These are phyloP conservation scores for Colletotrichum sp. DNA, from an alignment of 2,329 filamentous ascomycete species.

Conservation along the genomic window DNA sequence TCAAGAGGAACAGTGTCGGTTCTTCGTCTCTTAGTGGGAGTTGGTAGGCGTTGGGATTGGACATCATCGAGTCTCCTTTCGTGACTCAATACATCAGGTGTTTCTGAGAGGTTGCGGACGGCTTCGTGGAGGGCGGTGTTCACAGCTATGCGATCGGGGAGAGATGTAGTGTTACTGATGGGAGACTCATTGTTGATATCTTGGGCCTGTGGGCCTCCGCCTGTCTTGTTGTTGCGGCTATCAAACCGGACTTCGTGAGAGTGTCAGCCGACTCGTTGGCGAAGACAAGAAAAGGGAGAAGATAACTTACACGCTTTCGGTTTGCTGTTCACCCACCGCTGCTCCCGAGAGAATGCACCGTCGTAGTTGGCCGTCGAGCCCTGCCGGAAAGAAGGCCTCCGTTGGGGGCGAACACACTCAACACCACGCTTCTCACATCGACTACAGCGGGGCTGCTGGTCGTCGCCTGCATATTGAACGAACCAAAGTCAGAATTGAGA, in stretches of 20 bases:
- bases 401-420: constrained; percentile 36
- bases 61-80: neutral
- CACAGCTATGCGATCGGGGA: neutral
- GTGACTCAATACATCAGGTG: neutral
- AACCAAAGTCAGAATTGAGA: neutral
- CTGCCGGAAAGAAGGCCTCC: constrained; percentile 41
- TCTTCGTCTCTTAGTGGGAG: neutral
- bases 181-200: neutral
- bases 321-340: constrained; percentile 41
- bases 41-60: neutral
- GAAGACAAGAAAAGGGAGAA: neutral
- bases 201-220: neutral
- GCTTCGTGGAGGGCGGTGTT: neutral
- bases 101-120: neutral
- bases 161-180: neutral
- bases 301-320: constrained; percentile 36
- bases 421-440: constrained; percentile 37
- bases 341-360: constrained; percentile 27
- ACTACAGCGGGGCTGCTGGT: constrained; percentile 40
- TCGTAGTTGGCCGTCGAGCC: constrained; percentile 35
- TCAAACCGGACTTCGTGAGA: neutral
- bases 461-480: constrained; percentile 34
- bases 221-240: neutral
- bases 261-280: neutral
- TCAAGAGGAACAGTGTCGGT: neutral